A percentile compares a stretch with the other conserved stretches of the same genome.
Conservation (phyloP, 2,329 filamentous ascomycete species). For the Exophiala oligosperma region DNA sequence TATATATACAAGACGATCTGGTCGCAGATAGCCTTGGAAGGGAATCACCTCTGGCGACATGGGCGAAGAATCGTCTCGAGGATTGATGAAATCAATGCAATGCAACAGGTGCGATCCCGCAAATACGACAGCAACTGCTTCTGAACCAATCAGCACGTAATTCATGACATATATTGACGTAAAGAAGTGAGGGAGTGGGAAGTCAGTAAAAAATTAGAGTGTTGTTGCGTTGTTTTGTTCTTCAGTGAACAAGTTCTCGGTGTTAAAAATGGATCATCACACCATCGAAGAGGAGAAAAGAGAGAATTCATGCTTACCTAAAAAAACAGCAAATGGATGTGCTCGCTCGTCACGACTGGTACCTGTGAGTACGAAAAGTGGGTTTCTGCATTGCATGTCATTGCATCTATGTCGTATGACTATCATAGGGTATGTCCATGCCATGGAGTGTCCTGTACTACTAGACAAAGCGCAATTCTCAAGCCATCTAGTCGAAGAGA, state of each 20-base stretch:
- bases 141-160: constrained; percentile 9
- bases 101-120: too few species aligned
- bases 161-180: background rate
- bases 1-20: background rate
- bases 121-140: background rate
- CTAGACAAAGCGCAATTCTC: constrained; percentile 30
- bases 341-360: constrained; percentile 7
- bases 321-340: background rate
- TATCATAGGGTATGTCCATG: constrained; percentile 36
- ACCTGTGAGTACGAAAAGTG: constrained; percentile 6
- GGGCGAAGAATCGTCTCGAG: too few species aligned
- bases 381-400: constrained; percentile 22
- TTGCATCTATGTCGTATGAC: constrained; percentile 36
- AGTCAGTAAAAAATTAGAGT: constrained; percentile 74
- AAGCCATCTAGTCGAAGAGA: constrained; percentile 65
- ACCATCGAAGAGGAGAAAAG: constrained; percentile 29
- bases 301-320: constrained; percentile 25
- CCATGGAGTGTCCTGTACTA: constrained; percentile 39
- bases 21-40: too few species aligned
- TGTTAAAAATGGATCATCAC: constrained; percentile 71
- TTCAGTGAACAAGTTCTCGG: constrained; percentile 57
- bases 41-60: too few species aligned
- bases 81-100: too few species aligned
- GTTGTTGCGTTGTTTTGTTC: constrained; percentile 62
- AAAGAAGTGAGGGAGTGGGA: constrained; percentile 21